These are phyloP conservation scores for Heritiera littoralis DNA, from an alignment of 345 rosid species.

Conservation along the genomic window DNA sequence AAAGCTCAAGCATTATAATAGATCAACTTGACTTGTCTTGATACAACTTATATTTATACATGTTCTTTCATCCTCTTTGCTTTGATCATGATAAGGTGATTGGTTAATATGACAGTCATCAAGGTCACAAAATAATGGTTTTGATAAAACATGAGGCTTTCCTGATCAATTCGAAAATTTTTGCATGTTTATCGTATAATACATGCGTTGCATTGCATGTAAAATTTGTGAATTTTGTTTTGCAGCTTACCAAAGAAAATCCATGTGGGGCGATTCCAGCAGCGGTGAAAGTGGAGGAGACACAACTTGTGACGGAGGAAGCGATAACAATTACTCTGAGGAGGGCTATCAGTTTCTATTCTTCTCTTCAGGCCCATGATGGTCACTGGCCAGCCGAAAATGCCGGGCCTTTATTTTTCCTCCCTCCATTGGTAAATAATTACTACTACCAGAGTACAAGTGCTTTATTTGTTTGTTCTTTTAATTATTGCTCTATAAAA, in stretches of 20 bases:
- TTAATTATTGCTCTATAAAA: neutral
- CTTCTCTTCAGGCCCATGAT: slow-evolving; percentile 62
- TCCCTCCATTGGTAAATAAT: slow-evolving; percentile 52
- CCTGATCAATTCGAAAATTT: too few species aligned
- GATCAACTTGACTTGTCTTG: too few species aligned
- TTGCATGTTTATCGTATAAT: neutral
- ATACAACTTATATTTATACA: too few species aligned
- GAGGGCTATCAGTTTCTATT: slow-evolving; percentile 52
- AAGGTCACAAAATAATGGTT: too few species aligned
- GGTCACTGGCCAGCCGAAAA: slow-evolving; percentile 76
- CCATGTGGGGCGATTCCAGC: slow-evolving; percentile 33
- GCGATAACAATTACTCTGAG: slow-evolving; percentile 41
- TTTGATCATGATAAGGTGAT: too few species aligned
- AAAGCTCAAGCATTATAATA: too few species aligned
- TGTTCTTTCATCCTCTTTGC: too few species aligned
- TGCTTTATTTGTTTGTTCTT: neutral
- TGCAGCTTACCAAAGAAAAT: slow-evolving; percentile 42
- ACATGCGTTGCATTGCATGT: neutral
- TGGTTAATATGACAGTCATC: too few species aligned
- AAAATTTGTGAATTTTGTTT: neutral
- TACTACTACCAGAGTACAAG: too few species aligned
- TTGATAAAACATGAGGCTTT: too few species aligned
- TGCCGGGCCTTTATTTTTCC: slow-evolving; percentile 64
- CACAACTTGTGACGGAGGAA: slow-evolving; percentile 36
- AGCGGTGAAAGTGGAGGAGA: slow-evolving; percentile 40